Evolutionary conservation across 1,139 yeast genomes (phyloP), one percentile per base, ranked within the genome.

Genomic region (Pneumocystis murina): DNA sequence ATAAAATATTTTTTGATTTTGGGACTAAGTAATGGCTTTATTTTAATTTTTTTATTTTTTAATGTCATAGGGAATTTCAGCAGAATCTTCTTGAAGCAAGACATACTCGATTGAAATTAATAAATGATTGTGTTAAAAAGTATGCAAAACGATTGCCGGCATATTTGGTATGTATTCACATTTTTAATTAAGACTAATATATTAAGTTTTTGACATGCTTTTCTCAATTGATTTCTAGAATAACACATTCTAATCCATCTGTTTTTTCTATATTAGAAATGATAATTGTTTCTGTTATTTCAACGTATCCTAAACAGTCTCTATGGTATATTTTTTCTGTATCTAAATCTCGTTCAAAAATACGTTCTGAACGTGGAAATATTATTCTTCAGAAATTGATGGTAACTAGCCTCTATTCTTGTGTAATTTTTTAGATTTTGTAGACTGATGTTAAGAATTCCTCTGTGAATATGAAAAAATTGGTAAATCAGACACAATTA

Each of bases 321-420:
- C 76, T 92, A 20, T 94, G 97, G 96, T 86, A 85, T 62, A 81
- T 90, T 3, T 78, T 90, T 54, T 87, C 94, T 0, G 86, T 88
- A 67, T 77, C 81, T 3, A 83, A 84, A 67, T 88, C 96, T 0
- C 81, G 81, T n/a, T 86, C 85, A 62, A 70, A 74, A 3, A 77
- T 77, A 8, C 78, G 96, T 70, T 78, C 78, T 24, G 75, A 76
- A n/a, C 75, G 84, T 66, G 91, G 85, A 10, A 74, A 74, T 55
- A 74, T 75, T 43, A 78, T 84, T 43, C 68, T 80, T 59, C 71
- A 62, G 62, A 54, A 64, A 36, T 60, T 63, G 39, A 40, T 61
- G 60, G 60, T 58, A 48, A 40, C 39, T 24, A 33, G 2, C 4
- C 16, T 30, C 36, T 28, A 36, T 12, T 20, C 6, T 58, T 58